Base-by-base conservation (phyloP, 2,329 filamentous ascomycete species). In the Ophiocordyceps polyrhachis-furcata region DNA sequence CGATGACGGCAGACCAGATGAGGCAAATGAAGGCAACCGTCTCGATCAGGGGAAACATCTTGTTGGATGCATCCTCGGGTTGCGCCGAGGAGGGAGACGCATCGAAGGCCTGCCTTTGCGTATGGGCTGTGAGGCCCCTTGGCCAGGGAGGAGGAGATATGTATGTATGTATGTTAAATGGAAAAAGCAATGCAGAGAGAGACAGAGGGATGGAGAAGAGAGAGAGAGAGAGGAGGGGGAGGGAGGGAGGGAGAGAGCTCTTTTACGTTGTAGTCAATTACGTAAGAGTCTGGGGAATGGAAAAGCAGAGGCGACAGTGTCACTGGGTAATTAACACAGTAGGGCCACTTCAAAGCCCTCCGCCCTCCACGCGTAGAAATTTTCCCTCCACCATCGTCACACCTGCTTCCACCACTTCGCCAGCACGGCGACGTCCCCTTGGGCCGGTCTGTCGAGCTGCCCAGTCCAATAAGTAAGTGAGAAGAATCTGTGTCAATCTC, bases 1-100 rank as follows among this genome's bases (percentile, higher is more conserved):
- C 53, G 23, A 81, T 64, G 31, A 68, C 52, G 44, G 60, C 56
- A 52, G 66, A 70, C 73, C 77, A 79, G 49, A 66, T 52, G 37
- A 74, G 62, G 50, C 66, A 73, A 43, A 64, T 57, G 45, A 61
- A 59, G 50, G 74, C 73, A 43, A 69, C 49, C 40, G 53, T 54
- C 48, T 68, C 59, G 43, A 58, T 46, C 40, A 57, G 46, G 28
- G 49, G 46, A 44, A 51, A 50, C 57, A 62, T 62, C 47, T 48
- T 12, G 35, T 19, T 19, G n/a, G 35, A 32, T 32, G 13, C 31
- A 32, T 14, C 13, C 31, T 4, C 31, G 31, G 31, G 31, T 5
- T 32, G 31, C 31, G 31, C 31, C 31, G 12, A 15, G 5, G 31
- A n/a, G 31, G 15, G 15, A 32, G 31, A 15, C 13, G 31, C 31